Conservation (phyloP, 129 eudicot genomes). For the sunflower (Helianthus annuus) region DNA sequence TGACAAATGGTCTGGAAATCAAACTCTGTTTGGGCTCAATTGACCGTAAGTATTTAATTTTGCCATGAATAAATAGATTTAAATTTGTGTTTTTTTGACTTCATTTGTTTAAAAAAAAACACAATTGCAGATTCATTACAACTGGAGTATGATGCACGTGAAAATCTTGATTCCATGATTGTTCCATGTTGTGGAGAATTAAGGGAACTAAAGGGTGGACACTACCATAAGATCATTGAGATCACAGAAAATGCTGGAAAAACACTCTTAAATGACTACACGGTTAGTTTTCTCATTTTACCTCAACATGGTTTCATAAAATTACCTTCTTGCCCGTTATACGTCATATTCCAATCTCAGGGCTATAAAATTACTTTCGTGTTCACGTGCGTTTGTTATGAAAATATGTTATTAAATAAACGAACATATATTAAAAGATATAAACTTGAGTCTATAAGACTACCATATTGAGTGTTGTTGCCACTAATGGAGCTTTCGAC, state of each 20-base stretch:
- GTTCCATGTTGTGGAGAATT: slow-evolving; percentile 87
- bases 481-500: too few species aligned
- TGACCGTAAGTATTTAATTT: slow-evolving; percentile 58
- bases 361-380: not conserved
- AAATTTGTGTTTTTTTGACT: not conserved
- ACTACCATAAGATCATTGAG: slow-evolving; percentile 80
- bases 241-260: slow-evolving; percentile 90
- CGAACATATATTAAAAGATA: not conserved
- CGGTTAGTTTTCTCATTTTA: slow-evolving; percentile 49
- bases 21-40: slow-evolving; percentile 34
- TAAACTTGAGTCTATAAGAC: too few species aligned
- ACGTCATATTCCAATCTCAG: too few species aligned
- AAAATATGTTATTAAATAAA: not conserved
- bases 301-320: not conserved
- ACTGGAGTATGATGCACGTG: slow-evolving; percentile 83
- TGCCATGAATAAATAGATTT: not conserved
- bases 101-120: not conserved
- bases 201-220: slow-evolving; percentile 81
- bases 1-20: too few species aligned
- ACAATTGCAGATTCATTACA: slow-evolving; percentile 71
- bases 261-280: slow-evolving; percentile 79
- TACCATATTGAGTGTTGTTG: too few species aligned
- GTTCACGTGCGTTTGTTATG: not conserved
- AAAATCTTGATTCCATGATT: slow-evolving; percentile 83
- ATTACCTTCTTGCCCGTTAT: not conserved